Evolutionary conservation across 73 alveolate genomes (phyloP).

Genomic region (Tetrahymena elliotti): DNA sequence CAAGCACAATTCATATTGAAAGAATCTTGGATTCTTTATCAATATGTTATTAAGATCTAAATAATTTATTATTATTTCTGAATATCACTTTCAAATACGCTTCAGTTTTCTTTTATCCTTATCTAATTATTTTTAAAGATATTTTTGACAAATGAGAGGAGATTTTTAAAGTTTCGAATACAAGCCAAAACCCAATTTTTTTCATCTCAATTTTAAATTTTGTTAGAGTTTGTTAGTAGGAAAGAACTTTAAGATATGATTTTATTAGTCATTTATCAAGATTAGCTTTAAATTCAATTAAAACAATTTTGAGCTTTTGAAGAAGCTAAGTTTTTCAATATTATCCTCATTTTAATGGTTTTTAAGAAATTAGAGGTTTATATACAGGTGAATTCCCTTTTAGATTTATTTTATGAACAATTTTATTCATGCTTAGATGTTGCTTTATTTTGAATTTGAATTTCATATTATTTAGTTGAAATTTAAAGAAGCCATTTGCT

Average conservation of each 20-base stretch:
- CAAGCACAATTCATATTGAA: neutral
- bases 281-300: too few relatives aligned
- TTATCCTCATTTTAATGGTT: neutral
- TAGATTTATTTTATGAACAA: too few relatives aligned
- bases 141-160: neutral
- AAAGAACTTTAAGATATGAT: neutral
- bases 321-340: too few relatives aligned
- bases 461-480: neutral
- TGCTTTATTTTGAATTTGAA: neutral
- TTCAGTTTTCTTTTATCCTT: neutral
- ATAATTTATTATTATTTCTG: neutral
- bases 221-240: neutral
- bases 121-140: neutral
- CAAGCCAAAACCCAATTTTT: neutral
- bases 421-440: neutral
- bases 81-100: neutral
- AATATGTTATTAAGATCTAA: neutral
- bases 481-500: neutral
- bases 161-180: neutral
- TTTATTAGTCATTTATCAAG: too few relatives aligned
- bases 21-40: neutral
- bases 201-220: neutral
- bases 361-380: too few relatives aligned
- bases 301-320: too few relatives aligned
- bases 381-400: neutral